Conservation (phyloP, 1,139 yeast genomes). For the Blastobotrys elegans region DNA sequence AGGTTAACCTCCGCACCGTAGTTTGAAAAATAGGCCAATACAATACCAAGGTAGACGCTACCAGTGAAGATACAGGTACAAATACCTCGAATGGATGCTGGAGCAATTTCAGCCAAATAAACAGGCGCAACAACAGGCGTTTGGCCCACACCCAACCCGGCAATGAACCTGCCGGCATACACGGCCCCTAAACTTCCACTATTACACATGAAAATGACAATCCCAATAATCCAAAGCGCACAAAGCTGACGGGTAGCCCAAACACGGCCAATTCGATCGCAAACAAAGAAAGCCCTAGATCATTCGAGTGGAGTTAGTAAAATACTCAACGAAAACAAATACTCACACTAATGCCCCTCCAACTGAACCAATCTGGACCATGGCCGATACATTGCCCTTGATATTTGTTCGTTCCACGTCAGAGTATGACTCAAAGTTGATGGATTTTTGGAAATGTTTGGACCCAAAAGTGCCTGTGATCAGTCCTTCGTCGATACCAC, state of each 20-base stretch:
- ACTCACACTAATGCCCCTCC: too few relatives aligned
- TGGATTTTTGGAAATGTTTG: too few relatives aligned
- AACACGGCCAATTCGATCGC: background rate
- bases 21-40: slow-evolving; percentile 50
- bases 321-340: too few relatives aligned
- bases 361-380: too few relatives aligned
- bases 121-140: slow-evolving; percentile 58
- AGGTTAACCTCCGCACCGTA: slow-evolving; percentile 37
- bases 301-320: too few relatives aligned
- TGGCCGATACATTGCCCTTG: too few relatives aligned
- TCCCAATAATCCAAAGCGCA: background rate
- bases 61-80: slow-evolving; percentile 50
- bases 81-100: slow-evolving; percentile 49
- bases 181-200: background rate
- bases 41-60: slow-evolving; percentile 50
- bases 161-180: too few relatives aligned
- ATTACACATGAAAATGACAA: background rate
- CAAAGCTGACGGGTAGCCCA: background rate
- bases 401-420: too few relatives aligned
- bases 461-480: too few relatives aligned
- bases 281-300: background rate
- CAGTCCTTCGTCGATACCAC: too few relatives aligned
- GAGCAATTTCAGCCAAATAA: slow-evolving; percentile 50
- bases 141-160: slow-evolving; percentile 45
- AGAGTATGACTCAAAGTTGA: too few relatives aligned